Evolutionary conservation across 495 filamentous ascomycete genomes (phyloP).

Genomic region (Hypoxylon fragiforme): DNA sequence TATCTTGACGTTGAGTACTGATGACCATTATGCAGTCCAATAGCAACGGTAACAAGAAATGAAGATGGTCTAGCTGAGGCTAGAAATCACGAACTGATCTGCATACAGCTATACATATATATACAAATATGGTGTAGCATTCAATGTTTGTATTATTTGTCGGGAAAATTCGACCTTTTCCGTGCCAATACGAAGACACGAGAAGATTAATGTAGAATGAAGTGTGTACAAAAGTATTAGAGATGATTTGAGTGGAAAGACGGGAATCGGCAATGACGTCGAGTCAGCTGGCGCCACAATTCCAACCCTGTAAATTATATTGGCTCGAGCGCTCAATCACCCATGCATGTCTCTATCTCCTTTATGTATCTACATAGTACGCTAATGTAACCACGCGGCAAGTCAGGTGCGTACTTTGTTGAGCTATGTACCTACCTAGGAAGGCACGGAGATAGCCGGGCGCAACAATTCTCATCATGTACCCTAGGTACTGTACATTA

Average conservation of each 20-base stretch:
- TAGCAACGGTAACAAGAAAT: background rate
- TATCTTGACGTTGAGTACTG: conserved; percentile 14
- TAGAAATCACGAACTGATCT: background rate
- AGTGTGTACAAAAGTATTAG: background rate
- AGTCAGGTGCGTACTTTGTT: background rate
- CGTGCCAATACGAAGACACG: background rate
- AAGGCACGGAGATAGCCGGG: conserved; percentile 7
- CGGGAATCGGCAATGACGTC: conserved; percentile 22
- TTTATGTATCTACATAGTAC: too few relatives aligned
- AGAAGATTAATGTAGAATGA: background rate
- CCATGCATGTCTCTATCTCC: background rate
- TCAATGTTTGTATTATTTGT: too few relatives aligned
- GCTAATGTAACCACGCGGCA: too few relatives aligned
- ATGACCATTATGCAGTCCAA: conserved; percentile 17
- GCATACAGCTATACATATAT: background rate
- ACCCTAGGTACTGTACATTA: too few relatives aligned
- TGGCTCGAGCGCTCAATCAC: background rate
- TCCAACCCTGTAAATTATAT: background rate
- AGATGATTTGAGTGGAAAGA: background rate
- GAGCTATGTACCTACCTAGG: too few relatives aligned
- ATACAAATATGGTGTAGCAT: too few relatives aligned
- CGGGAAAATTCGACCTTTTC: too few relatives aligned
- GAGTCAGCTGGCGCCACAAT: conserved; percentile 8
- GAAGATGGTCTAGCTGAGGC: background rate
- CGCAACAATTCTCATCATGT: background rate